Conservation (phyloP, 495 filamentous ascomycete genomes). For the Clavariopsis aquatica region DNA sequence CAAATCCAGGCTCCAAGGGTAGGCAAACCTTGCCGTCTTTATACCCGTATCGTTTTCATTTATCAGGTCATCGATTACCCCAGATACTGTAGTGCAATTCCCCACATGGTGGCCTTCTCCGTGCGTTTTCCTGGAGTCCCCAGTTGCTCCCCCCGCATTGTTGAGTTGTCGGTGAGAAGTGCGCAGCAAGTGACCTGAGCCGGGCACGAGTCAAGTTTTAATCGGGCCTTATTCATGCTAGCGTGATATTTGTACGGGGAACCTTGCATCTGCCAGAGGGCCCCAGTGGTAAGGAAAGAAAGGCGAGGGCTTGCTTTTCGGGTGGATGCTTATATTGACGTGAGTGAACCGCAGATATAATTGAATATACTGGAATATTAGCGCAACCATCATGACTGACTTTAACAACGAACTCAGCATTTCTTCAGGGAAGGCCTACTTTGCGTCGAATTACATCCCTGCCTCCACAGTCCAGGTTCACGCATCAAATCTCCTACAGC, state of each 20-base stretch:
- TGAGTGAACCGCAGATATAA: neutral
- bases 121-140: neutral
- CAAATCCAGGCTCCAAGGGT: no score
- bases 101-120: neutral
- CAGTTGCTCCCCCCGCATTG: slow-evolving; percentile 19
- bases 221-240: neutral
- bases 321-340: neutral
- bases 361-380: neutral
- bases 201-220: neutral
- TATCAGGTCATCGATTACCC: slow-evolving; percentile 11
- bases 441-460: slow-evolving; percentile 15
- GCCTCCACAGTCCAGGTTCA: slow-evolving; percentile 14
- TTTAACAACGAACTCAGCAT: slow-evolving; percentile 9
- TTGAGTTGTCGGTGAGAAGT: slow-evolving; percentile 5
- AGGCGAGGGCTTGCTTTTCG: slow-evolving; percentile 5
- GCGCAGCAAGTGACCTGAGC: neutral
- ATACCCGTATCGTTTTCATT: neutral
- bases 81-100: neutral
- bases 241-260: neutral
- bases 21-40: neutral
- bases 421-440: slow-evolving; percentile 5
- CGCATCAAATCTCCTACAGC: slow-evolving; percentile 19
- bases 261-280: no score
- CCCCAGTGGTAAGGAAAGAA: slow-evolving; percentile 20
- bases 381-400: neutral